These are phyloP conservation scores for Cladosporium cucumerinum DNA, from an alignment of 2,329 filamentous ascomycete genomes.

Conservation along the genomic window DNA sequence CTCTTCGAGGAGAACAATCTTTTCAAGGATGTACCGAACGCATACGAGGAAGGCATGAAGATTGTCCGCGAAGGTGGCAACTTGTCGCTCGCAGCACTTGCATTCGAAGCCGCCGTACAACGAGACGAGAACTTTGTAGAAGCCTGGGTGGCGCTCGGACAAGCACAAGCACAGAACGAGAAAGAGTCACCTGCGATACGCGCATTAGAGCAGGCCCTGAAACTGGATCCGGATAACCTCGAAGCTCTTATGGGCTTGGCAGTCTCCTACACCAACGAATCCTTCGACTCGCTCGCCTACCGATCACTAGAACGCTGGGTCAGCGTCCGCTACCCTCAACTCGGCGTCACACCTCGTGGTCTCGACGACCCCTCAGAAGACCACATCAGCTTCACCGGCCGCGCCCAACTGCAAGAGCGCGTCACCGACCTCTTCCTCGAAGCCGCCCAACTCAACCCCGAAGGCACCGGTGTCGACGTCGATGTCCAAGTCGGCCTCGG, in stretches of 20 bases:
- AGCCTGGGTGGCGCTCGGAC: constrained; percentile 89
- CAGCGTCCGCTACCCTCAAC: constrained; percentile 84
- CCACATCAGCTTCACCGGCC: constrained; percentile 91
- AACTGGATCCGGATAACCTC: constrained; percentile 81
- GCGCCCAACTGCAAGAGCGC: constrained; percentile 81
- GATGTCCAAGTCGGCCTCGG: constrained; percentile 97
- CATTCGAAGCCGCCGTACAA: constrained; percentile 93
- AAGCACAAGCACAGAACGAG: constrained; percentile 95
- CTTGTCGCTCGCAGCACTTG: constrained; percentile 84
- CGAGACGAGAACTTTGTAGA: constrained; percentile 83
- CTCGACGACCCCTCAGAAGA: constrained; percentile 54
- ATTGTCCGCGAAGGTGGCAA: constrained; percentile 95
- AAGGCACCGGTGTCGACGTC: constrained; percentile 93
- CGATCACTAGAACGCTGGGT: constrained; percentile 95
- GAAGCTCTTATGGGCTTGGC: constrained; percentile 91
- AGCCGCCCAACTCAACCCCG: constrained; percentile 86
- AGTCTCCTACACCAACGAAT: constrained; percentile 97
- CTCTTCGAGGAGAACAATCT: constrained; percentile 94
- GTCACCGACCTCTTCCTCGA: constrained; percentile 88
- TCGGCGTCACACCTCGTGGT: constrained; percentile 68
- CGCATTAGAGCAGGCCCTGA: constrained; percentile 85
- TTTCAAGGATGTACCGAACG: constrained; percentile 75
- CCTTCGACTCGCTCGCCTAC: constrained; percentile 95
- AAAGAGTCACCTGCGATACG: constrained; percentile 96
- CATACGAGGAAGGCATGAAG: constrained; percentile 87